phyloP scores from a whole-genome alignment of 2,329 filamentous ascomycete genomes.

The Plenodomus lindquistii region DNA sequence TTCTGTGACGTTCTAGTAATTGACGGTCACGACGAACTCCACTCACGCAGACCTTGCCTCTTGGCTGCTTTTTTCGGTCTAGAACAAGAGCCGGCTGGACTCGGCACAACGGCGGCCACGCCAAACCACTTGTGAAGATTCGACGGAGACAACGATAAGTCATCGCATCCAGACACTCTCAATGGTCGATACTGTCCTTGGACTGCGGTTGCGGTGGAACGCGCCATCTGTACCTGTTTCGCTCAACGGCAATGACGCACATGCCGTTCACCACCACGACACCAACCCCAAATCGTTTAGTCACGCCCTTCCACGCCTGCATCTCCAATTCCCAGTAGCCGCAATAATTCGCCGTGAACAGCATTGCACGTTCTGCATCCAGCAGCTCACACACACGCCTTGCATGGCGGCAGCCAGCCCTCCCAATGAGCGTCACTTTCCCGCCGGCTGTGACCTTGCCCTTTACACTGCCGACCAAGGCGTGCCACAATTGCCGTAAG shows the following conservation, averaged over 20 bases:
- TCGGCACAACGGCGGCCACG: background rate
- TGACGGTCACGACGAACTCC: slow-evolving; percentile 20
- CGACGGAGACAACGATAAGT: slow-evolving; percentile 5
- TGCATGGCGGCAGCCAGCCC: slow-evolving; percentile 35
- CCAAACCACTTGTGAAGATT: background rate
- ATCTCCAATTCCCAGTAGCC: slow-evolving; percentile 11
- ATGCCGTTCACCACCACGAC: slow-evolving; percentile 16
- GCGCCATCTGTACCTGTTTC: slow-evolving; percentile 13
- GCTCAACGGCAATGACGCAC: background rate
- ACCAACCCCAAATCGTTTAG: slow-evolving; percentile 13
- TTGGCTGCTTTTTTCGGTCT: slow-evolving; percentile 22
- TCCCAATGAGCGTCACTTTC: slow-evolving; percentile 35
- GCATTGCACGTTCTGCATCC: slow-evolving; percentile 1
- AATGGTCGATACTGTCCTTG: slow-evolving; percentile 12
- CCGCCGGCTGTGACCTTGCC: slow-evolving; percentile 2
- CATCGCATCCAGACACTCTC: background rate
- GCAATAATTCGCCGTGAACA: slow-evolving; percentile 11
- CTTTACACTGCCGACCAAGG: slow-evolving; percentile 40
- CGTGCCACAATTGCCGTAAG: slow-evolving; percentile 66
- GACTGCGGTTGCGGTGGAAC: slow-evolving; percentile 13
- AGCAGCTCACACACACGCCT: slow-evolving; percentile 29
- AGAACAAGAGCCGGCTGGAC: background rate
- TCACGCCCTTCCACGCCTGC: slow-evolving; percentile 3
- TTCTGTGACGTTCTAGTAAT: slow-evolving; percentile 22
- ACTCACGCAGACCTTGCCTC: slow-evolving; percentile 23